phyloP scores from a whole-genome alignment of 2,329 filamentous ascomycete species.

The Calycina herbarum region DNA sequence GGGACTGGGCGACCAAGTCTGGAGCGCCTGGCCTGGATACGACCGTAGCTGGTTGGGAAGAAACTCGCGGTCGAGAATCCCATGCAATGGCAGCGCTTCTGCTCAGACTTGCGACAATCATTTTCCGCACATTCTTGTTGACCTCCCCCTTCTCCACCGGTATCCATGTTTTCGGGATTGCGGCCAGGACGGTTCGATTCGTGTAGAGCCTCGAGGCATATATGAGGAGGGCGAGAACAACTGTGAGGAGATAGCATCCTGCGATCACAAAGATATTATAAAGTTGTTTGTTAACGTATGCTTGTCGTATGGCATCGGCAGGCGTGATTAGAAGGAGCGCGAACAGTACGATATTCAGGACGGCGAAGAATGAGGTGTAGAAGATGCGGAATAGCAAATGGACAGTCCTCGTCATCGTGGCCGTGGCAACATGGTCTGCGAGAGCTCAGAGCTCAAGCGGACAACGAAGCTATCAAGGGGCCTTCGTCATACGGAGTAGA shows the following conservation, averaged over 20 bases:
- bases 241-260: conserved; percentile 72
- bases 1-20: conserved; percentile 26
- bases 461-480: not conserved
- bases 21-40: conserved; percentile 34
- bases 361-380: conserved; percentile 75
- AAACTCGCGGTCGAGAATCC: conserved; percentile 69
- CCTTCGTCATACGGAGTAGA: not conserved
- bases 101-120: conserved; percentile 71
- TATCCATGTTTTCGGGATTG: conserved; percentile 84
- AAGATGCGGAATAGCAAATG: conserved; percentile 67
- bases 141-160: conserved; percentile 86
- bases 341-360: conserved; percentile 72
- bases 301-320: conserved; percentile 77
- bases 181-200: conserved; percentile 73
- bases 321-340: conserved; percentile 78
- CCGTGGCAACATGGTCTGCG: conserved; percentile 26
- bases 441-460: conserved; percentile 16
- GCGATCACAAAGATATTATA: conserved; percentile 84
- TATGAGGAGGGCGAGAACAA: conserved; percentile 69
- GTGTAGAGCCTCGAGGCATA: conserved; percentile 86
- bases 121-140: conserved; percentile 68
- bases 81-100: conserved; percentile 81
- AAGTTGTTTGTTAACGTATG: conserved; percentile 62
- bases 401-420: conserved; percentile 29
- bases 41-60: conserved; percentile 34